Base-by-base conservation (phyloP, 306 rosid species). In the Trichosanthes cucumerina region DNA sequence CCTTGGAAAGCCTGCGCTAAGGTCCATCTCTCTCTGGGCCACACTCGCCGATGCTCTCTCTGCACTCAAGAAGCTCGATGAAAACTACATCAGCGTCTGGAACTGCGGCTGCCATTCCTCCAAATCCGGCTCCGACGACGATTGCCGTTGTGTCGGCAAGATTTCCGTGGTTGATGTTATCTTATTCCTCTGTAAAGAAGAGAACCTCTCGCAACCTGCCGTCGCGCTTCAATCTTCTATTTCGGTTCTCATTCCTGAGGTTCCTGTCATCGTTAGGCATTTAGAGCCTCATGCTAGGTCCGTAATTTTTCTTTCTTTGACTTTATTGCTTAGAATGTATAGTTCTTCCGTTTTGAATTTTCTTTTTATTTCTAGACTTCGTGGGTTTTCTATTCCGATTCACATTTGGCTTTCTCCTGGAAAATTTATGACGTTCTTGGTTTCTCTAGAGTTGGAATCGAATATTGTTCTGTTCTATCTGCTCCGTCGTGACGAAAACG, bases 1-100 rank as follows among this genome's bases (percentile, higher is more conserved):
- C 84, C 89, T 95, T 24, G 97, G 97, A 41, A 95, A 95, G 84
- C 98, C 97, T 1, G 82, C 93, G 33, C 85, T 95, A 24, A 82
- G 91, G 79, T 79, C 91, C 3, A 76, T 95, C 8, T 80, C 89
- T 4, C 62, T 78, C 76, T 28, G 84, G 70, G 85, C 91, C 89
- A 88, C 92, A 60, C 69, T 95, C 9, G 88, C 85, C 60, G 90
- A 89, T 59, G 97, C 97, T 4, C 77, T 91, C 72, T 76, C 87
- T 70, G 87, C 84, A 9, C 31, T 95, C 53, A 91, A 86, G 79
- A 82, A 33, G 63, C 59, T 36, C 19, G 87, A 83, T 54, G 86
- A 87, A 41, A 57, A 46, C 87, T 84, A 15, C 81, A 47, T 95
- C 78, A 86, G 88, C 88, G 86, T 95, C 41, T 95, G 97, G 98